These are phyloP conservation scores for Trematosphaeria pertusa DNA, from an alignment of 2,329 filamentous ascomycete species.

Conservation along the genomic window DNA sequence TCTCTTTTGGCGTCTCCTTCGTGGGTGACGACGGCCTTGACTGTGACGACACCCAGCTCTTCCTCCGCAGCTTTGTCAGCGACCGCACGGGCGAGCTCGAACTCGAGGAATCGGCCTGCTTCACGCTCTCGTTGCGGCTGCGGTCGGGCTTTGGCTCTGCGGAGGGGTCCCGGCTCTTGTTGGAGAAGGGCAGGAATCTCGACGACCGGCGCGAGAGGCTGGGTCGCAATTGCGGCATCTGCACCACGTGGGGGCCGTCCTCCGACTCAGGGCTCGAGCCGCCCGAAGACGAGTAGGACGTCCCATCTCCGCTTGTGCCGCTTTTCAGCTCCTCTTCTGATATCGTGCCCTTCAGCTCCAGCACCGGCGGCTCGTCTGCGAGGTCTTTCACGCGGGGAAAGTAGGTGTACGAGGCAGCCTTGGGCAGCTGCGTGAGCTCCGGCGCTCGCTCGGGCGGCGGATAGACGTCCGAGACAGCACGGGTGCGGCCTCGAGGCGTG, in stretches of 20 bases:
- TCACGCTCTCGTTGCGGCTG: constrained; percentile 33
- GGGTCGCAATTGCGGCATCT: constrained; percentile 41
- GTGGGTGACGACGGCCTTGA: constrained; percentile 32
- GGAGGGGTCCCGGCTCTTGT: constrained; percentile 42
- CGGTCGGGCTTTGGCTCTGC: constrained; percentile 37
- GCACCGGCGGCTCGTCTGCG: constrained; percentile 36
- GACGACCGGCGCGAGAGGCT: constrained; percentile 46
- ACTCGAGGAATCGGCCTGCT: constrained; percentile 29
- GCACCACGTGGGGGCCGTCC: constrained; percentile 32
- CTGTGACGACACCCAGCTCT: constrained; percentile 43
- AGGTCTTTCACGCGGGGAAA: constrained; percentile 48
- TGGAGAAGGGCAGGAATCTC: constrained; percentile 43
- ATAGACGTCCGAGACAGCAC: constrained; percentile 41
- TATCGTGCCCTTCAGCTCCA: constrained; percentile 36
- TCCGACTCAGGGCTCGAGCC: constrained; percentile 54
- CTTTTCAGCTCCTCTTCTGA: constrained; percentile 42
- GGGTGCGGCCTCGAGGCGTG: constrained; percentile 37
- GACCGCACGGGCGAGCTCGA: constrained; percentile 40
- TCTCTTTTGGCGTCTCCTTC: constrained; percentile 27
- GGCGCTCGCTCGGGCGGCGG: constrained; percentile 29
- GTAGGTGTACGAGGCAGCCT: constrained; percentile 51
- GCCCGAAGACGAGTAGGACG: constrained; percentile 50
- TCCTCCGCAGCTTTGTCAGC: constrained; percentile 43
- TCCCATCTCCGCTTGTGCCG: constrained; percentile 37
- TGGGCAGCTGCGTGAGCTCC: constrained; percentile 41